These are phyloP conservation scores for Verticillium longisporum DNA, from an alignment of 2,329 filamentous ascomycete genomes.

Conservation along the genomic window DNA sequence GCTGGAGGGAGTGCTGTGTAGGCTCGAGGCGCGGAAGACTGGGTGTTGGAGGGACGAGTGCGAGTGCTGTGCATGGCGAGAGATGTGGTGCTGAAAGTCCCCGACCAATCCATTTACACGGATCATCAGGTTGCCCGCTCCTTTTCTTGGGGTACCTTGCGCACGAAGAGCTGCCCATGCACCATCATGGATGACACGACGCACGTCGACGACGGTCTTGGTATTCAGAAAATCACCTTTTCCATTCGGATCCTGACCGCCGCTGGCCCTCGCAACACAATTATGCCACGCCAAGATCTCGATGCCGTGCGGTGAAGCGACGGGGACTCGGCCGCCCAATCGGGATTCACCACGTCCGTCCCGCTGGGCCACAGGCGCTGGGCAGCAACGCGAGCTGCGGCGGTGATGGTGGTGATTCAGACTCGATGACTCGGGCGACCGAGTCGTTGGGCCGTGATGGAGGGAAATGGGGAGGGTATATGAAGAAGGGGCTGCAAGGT, in stretches of 20 bases:
- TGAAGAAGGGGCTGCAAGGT: not conserved
- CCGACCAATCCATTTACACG: not conserved
- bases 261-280: not conserved
- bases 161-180: no score
- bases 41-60: not conserved
- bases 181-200: not conserved
- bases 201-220: not conserved
- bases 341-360: conserved; percentile 1
- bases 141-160: not conserved
- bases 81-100: not conserved
- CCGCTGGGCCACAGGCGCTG: not conserved
- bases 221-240: not conserved
- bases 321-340: not conserved
- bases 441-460: not conserved
- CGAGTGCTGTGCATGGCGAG: not conserved
- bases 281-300: not conserved
- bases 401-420: not conserved
- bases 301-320: not conserved
- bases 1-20: not conserved
- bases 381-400: conserved; percentile 1
- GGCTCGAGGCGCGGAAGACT: not conserved
- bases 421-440: not conserved
- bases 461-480: not conserved
- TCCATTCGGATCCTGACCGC: not conserved
- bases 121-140: not conserved